Evolutionary conservation across 106 monocot genomes (phyloP).

Genomic region (Dendrobium catenatum): DNA sequence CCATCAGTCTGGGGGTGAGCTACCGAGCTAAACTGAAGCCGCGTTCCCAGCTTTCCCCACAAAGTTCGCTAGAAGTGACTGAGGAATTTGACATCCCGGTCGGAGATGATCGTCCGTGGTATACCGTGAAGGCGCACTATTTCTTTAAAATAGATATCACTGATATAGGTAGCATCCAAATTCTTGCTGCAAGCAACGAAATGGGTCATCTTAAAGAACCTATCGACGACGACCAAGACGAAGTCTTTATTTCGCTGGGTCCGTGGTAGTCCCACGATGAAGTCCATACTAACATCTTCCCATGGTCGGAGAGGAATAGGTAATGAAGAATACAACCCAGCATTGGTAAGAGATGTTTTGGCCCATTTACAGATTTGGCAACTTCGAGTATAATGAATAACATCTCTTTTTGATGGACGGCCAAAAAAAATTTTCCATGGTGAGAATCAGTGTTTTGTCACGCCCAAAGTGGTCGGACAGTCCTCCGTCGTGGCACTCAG

Average conservation of each 20-base stretch:
- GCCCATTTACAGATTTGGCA: not conserved
- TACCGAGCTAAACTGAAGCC: no score
- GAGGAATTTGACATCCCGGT: not conserved
- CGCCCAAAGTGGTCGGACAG: not conserved
- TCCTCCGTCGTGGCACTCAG: not conserved
- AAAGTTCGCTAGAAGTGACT: not conserved
- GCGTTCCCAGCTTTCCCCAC: not conserved
- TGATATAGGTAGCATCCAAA: not conserved
- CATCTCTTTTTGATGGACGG: no score
- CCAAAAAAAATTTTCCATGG: not conserved
- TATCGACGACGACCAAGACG: not conserved
- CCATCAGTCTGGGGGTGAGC: no score
- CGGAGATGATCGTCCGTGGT: not conserved
- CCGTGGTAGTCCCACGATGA: not conserved
- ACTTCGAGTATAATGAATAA: not conserved
- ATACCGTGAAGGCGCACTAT: not conserved
- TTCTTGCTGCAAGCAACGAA: not conserved
- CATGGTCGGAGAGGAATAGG: not conserved
- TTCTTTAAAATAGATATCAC: not conserved
- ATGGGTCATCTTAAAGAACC: not conserved
- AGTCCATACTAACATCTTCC: constrained; percentile 5
- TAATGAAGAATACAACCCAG: not conserved
- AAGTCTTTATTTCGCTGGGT: not conserved
- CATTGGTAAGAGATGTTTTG: not conserved
- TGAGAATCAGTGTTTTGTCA: not conserved